phyloP scores from a whole-genome alignment of 225 moss, liverwort and hornwort species.

The Sphagnum tenellum region DNA sequence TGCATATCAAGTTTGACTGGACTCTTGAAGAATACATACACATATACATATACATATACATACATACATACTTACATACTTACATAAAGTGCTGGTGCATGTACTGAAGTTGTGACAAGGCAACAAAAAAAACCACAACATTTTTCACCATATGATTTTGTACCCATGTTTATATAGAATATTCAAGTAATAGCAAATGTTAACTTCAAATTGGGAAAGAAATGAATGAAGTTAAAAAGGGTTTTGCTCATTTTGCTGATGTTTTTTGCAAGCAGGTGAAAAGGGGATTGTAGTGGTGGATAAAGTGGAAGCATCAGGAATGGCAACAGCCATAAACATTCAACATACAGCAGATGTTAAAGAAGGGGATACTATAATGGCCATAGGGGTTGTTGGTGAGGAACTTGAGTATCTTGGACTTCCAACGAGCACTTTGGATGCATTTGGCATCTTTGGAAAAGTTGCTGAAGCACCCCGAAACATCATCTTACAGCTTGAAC shows the following conservation, averaged over 20 bases:
- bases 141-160: too few relatives aligned
- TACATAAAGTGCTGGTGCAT: background rate
- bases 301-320: slow-evolving; percentile 62
- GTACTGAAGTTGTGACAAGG: too few relatives aligned
- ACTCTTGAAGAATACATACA: too few relatives aligned
- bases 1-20: too few relatives aligned
- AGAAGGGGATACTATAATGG: slow-evolving; percentile 59
- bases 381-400: slow-evolving; percentile 29
- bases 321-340: slow-evolving; percentile 44
- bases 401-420: slow-evolving; percentile 54
- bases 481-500: slow-evolving; percentile 71
- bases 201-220: background rate
- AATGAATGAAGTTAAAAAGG: background rate
- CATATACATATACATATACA: background rate
- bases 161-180: background rate
- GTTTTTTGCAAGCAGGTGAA: slow-evolving; percentile 20
- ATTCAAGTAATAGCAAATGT: background rate
- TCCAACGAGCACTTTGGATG: slow-evolving; percentile 22
- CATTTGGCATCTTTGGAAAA: slow-evolving; percentile 42
- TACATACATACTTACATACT: background rate
- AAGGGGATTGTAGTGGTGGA: slow-evolving; percentile 37
- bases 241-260: background rate
- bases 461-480: slow-evolving; percentile 35
- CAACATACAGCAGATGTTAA: slow-evolving; percentile 56
- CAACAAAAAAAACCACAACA: too few relatives aligned